Base-by-base conservation (phyloP, 768 basidiomycete genomes). In the Serendipita sp. region DNA sequence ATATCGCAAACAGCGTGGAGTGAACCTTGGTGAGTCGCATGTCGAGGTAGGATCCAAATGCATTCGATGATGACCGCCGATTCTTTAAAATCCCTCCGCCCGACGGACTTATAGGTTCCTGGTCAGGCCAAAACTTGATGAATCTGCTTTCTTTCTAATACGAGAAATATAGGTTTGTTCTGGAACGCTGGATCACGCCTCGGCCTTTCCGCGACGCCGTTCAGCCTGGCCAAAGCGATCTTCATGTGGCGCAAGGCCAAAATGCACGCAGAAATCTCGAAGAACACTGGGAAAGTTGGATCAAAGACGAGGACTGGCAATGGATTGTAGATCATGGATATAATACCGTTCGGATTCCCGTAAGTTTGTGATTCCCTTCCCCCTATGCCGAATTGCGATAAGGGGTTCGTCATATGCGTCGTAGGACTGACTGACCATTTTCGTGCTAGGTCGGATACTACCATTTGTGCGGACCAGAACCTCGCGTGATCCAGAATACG, bases 1-100 rank as follows among this genome's bases (percentile, higher is more conserved):
- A 41, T 85, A 82, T 72, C 78, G 88, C 65, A 85, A 82, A 68
- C 87, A 88, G 67, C 78, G 82, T 61, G 88, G 88, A n/a, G 83
- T 90, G 3, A 91, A 91, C 70, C 79, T 91, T 9, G 88, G 88
- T 84, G 70, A 70, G 78, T 72, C 65, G 34, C n/a, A 38, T 5
- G 14, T 38, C 4, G 4, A 38, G 34, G 14, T 14, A 38, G 14
- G 34, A 38, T 38, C 34, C 34, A 38, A 38, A 14, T 38, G 34
- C 14, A 38, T 38, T 5, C 7, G 34, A 38, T 38, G 34, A 38
- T 38, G 14, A 38, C 34, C 31, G 33, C 64, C 31, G 38, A 43
- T 44, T 50, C 28, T 45, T n/a, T 11, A 38, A 48, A 20, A 48
- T 20, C 45, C 30, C 9, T 60, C 13, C 20, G 30, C 14, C 14